These are phyloP conservation scores for Apiospora koreana DNA, from an alignment of 2,329 filamentous ascomycete genomes.

Conservation along the genomic window DNA sequence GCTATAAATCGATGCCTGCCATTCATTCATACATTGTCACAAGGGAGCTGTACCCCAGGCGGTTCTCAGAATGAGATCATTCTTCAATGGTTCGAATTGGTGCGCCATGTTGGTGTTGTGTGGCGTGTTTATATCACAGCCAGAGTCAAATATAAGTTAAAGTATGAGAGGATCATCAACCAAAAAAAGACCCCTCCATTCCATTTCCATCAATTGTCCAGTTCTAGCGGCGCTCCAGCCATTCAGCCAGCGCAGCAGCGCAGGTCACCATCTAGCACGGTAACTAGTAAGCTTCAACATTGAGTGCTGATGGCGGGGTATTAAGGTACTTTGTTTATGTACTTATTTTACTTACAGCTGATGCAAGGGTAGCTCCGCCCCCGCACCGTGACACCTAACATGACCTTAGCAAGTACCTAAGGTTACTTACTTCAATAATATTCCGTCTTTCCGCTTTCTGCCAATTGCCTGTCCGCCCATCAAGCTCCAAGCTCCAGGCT, in stretches of 20 bases:
- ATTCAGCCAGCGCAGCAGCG: no score
- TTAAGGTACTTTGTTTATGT: not conserved
- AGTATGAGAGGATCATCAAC: not conserved
- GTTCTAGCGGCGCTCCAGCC: not conserved
- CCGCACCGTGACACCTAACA: not conserved
- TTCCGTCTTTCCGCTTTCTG: not conserved
- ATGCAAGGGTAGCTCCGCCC: not conserved
- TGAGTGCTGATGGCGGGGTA: conserved; percentile 1
- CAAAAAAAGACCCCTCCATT: not conserved
- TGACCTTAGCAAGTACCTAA: no score
- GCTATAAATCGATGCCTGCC: not conserved
- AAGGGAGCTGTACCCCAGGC: conserved; percentile 68
- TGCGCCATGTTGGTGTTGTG: conserved; percentile 57
- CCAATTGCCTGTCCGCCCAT: not conserved
- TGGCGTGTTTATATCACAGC: not conserved
- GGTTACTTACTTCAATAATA: no score
- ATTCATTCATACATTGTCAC: not conserved
- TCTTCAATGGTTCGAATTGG: conserved; percentile 82
- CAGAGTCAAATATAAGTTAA: not conserved
- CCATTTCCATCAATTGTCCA: not conserved
- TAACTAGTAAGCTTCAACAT: not conserved
- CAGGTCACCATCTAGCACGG: not conserved
- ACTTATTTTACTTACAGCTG: not conserved
- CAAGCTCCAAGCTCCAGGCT: not conserved
- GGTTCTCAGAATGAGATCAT: conserved; percentile 87